These are phyloP conservation scores for Musa acuminata DNA, from an alignment of 176 grass and related monocot genomes.

Conservation along the genomic window DNA sequence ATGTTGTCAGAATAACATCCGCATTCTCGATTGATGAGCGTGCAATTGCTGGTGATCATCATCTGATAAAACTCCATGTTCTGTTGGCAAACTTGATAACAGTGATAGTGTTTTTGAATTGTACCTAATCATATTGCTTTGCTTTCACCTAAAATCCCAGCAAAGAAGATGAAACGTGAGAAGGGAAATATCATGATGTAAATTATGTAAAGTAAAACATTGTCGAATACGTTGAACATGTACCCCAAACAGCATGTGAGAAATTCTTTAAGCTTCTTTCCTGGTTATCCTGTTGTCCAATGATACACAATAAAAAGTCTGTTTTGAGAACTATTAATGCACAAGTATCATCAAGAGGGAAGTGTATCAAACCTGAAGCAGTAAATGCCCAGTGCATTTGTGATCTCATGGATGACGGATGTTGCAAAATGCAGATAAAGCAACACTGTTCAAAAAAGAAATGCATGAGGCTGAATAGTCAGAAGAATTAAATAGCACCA, in stretches of 20 bases:
- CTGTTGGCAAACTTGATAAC: background rate
- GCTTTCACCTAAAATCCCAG: background rate
- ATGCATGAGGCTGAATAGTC: background rate
- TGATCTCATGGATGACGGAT: constrained; percentile 85
- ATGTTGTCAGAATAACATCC: too few species aligned
- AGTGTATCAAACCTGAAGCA: constrained; percentile 68
- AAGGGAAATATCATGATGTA: background rate
- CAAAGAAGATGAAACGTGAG: background rate
- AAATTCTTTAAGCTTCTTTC: constrained; percentile 56
- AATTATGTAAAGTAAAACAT: background rate
- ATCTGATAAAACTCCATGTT: background rate
- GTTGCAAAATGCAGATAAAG: constrained; percentile 73
- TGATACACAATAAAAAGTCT: constrained; percentile 2
- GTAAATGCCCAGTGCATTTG: constrained; percentile 81
- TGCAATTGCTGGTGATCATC: background rate
- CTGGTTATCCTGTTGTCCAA: constrained; percentile 68
- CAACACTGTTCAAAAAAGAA: constrained; percentile 41
- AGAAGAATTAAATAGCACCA: background rate
- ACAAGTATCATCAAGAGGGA: background rate
- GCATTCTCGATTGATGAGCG: too few species aligned
- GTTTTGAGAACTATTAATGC: background rate
- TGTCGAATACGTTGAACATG: background rate
- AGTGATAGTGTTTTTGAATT: background rate
- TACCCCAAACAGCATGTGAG: background rate
- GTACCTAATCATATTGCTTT: background rate